Conservation (phyloP, 352 stramenopile genomes). For the Pythium dissotocum region DNA sequence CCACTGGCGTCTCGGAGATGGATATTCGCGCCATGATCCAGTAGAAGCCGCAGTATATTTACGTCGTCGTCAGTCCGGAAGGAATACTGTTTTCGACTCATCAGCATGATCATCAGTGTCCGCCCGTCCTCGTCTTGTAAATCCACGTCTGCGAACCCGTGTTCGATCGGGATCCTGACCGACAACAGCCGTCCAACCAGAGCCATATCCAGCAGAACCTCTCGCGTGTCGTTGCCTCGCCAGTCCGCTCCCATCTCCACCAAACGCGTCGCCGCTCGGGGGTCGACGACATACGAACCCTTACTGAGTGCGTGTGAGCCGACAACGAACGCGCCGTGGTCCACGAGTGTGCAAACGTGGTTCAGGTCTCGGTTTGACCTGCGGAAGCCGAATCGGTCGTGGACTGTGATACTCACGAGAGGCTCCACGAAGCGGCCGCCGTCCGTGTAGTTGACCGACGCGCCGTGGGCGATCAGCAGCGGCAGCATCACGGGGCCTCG, state of each 20-base stretch:
- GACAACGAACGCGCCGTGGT: neutral
- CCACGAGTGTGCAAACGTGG: neutral
- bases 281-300: neutral
- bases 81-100: too few relatives aligned
- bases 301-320: neutral
- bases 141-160: neutral
- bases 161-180: neutral
- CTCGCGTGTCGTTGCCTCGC: neutral
- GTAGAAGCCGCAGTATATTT: neutral
- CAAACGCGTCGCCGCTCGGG: neutral
- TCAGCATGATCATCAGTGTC: neutral
- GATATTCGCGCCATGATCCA: neutral
- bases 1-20: too few relatives aligned
- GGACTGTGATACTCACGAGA: neutral
- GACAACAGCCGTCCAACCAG: neutral
- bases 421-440: neutral
- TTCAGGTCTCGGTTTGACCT: neutral
- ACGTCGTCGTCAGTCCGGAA: too few relatives aligned
- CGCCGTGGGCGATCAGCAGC: neutral
- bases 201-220: neutral
- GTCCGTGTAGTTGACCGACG: neutral
- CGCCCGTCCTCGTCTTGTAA: neutral
- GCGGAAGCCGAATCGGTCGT: neutral
- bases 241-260: neutral
- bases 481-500: neutral